These are phyloP conservation scores for Lactarius tabidus DNA, from an alignment of 768 basidiomycete genomes.

Conservation along the genomic window DNA sequence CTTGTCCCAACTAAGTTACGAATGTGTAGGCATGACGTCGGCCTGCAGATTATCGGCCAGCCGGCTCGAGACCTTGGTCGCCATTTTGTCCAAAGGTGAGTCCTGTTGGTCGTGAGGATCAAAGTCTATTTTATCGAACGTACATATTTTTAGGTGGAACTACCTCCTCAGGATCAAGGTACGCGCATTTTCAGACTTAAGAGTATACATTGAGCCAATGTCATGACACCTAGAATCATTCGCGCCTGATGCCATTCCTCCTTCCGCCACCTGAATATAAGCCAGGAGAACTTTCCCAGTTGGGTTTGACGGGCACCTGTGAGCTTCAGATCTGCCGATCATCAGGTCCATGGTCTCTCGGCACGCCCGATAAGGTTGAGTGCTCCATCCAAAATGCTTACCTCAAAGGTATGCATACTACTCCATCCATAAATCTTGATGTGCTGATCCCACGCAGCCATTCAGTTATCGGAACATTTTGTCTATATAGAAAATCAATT, in stretches of 20 bases:
- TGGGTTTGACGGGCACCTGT: slow-evolving; percentile 91
- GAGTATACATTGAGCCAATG: not conserved
- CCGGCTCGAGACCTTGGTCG: slow-evolving; percentile 92
- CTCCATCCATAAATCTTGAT: not conserved
- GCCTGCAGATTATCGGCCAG: slow-evolving; percentile 92
- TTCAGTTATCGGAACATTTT: slow-evolving; percentile 92
- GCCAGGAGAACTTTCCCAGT: slow-evolving; percentile 65
- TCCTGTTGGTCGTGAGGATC: not conserved
- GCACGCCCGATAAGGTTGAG: slow-evolving; percentile 79
- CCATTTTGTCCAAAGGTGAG: slow-evolving; percentile 88
- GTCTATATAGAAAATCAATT: slow-evolving; percentile 98
- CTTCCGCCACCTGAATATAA: slow-evolving; percentile 92
- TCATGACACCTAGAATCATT: slow-evolving; percentile 66
- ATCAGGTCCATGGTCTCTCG: slow-evolving; percentile 94
- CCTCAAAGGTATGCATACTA: slow-evolving; percentile 56
- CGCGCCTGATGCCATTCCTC: slow-evolving; percentile 88
- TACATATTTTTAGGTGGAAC: slow-evolving; percentile 81
- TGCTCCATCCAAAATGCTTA: slow-evolving; percentile 95
- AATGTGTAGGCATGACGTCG: slow-evolving; percentile 84
- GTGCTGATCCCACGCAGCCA: slow-evolving; percentile 46
- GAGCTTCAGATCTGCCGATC: slow-evolving; percentile 97
- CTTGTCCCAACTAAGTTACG: slow-evolving; percentile 1
- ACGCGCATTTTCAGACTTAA: slow-evolving; percentile 21
- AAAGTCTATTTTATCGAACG: slow-evolving; percentile 8
- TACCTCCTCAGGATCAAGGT: slow-evolving; percentile 91